Base-by-base conservation (phyloP, 345 rosid species). In the Viola odorata region DNA sequence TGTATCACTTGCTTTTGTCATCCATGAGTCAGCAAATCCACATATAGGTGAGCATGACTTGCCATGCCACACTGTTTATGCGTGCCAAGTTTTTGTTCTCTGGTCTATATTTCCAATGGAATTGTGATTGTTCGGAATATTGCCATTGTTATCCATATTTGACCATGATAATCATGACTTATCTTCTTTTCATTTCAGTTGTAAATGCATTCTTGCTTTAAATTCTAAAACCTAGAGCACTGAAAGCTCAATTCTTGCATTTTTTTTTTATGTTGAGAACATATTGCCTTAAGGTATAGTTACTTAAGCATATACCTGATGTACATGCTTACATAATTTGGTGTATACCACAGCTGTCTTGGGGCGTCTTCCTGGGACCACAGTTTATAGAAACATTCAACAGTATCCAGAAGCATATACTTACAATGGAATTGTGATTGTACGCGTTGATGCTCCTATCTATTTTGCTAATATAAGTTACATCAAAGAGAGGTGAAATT, bases 321-420 rank as follows among this genome's bases (percentile, higher is more conserved):
- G 32, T 23, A 2, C 2, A 38, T 13, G 7, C 2, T 12, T 40
- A n/a, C 7, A 55, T 44, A 36, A 23, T 58, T 32, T 70, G 61
- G 41, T 60, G 55, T 67, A 50, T 50, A 36, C 61, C 70, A 76
- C 81, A 94, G 99, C 99, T 80, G 84, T 90, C 52, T 77, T 90
- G 89, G 99, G 99, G 10, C 91, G 97, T 48, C 97, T 90, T 76
- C 99, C 99, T 51, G 99, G 99, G 66, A 90, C 99, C 70, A 94
- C 99, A 42, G 82, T 94, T 57, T 94, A 94, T 73, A 86, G 99
- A 80, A 94, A 90, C 72, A 42, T 73, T 67, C 80, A 73, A 73
- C 99, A 94, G 74, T 94, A 94, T 80, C 97, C 97, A 23, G 99
- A 94, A 73, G 87, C 96, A 32, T 88, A 94, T 79, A 90, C 89